These are phyloP conservation scores for Cichorium intybus DNA, from an alignment of 140 eudicot genomes.

Conservation along the genomic window DNA sequence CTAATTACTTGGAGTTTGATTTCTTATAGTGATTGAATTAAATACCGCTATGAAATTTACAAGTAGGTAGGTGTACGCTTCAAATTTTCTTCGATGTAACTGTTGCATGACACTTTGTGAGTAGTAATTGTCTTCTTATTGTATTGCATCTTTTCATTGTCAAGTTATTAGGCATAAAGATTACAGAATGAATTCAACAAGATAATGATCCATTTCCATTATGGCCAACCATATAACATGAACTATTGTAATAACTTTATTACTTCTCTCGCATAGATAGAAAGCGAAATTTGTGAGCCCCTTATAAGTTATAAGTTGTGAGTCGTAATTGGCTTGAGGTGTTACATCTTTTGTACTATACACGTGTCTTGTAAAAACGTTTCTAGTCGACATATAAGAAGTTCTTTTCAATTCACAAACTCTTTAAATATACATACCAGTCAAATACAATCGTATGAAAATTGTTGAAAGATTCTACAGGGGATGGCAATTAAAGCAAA, in stretches of 20 bases:
- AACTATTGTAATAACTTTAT: slow-evolving; percentile 2
- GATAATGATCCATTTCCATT: slow-evolving; percentile 19
- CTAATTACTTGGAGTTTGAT: slow-evolving; percentile 60
- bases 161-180: background rate
- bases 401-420: slow-evolving; percentile 14
- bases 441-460: no score
- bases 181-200: background rate
- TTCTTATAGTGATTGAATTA: slow-evolving; percentile 38
- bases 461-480: no score
- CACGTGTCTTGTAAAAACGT: background rate
- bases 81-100: slow-evolving; percentile 24
- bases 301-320: background rate
- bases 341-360: no score
- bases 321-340: no score
- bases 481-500: no score
- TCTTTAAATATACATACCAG: background rate
- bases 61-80: slow-evolving; percentile 21
- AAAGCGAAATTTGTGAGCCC: background rate
- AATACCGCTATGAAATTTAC: slow-evolving; percentile 14
- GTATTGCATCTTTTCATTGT: no score
- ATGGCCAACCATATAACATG: slow-evolving; percentile 21
- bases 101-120: slow-evolving; percentile 29
- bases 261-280: background rate
- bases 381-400: slow-evolving; percentile 3
- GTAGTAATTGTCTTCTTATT: slow-evolving; percentile 27